A percentile compares a stretch with the other conserved stretches of the same genome.
phyloP scores from a whole-genome alignment of 768 basidiomycete genomes.

The Trametes gibbosa region DNA sequence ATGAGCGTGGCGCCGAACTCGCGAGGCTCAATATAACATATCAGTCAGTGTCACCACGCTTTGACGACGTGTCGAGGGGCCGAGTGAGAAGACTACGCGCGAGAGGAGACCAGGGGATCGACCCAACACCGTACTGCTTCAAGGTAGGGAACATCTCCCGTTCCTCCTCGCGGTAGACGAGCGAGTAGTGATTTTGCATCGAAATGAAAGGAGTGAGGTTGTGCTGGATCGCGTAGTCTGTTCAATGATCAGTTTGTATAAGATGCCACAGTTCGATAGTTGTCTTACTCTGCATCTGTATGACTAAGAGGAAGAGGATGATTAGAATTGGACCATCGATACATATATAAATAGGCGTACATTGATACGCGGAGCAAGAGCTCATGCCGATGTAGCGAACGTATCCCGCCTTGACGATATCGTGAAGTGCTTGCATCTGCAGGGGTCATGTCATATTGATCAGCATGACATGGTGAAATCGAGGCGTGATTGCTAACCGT shows the following conservation, averaged over 20 bases:
- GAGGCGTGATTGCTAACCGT: conserved; percentile 16
- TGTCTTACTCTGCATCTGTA: conserved; percentile 35
- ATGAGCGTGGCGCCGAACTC: neutral
- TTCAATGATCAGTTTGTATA: neutral
- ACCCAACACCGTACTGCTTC: conserved; percentile 30
- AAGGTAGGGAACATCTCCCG: conserved; percentile 53
- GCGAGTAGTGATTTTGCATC: conserved; percentile 61
- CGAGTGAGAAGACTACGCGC: conserved; percentile 33
- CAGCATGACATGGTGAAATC: neutral
- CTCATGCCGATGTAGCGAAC: conserved; percentile 43
- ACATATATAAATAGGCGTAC: conserved; percentile 12
- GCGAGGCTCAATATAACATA: neutral
- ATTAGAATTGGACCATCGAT: neutral
- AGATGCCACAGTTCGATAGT: neutral
- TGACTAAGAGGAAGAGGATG: conserved; percentile 27
- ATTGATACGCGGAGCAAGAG: conserved; percentile 38
- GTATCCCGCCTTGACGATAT: conserved; percentile 42
- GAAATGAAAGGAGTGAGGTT: conserved; percentile 53
- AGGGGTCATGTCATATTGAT: neutral
- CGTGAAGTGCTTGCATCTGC: conserved; percentile 43
- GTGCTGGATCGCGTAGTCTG: conserved; percentile 41
- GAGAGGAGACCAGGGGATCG: conserved; percentile 41
- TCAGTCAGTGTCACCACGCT: conserved; percentile 25
- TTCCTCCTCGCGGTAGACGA: conserved; percentile 61
- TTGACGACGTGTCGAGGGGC: conserved; percentile 23